Conservation (phyloP, 2,329 filamentous ascomycete genomes). For the Cordyceps cicadae region DNA sequence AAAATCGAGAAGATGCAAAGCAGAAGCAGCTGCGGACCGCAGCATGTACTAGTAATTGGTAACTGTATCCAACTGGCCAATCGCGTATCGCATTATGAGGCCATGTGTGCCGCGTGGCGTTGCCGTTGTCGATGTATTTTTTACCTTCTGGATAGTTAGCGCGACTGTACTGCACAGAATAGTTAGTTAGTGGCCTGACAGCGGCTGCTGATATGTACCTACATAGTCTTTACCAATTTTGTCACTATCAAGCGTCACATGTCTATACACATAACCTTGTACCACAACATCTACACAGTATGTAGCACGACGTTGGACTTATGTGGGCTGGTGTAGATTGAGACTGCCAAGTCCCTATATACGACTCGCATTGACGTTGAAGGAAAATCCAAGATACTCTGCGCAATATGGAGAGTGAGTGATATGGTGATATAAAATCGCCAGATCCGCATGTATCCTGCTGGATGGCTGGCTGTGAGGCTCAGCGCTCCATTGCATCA, state of each 20-base stretch:
- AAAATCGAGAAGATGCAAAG: neutral
- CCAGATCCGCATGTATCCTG: neutral
- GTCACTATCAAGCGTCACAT: too few relatives aligned
- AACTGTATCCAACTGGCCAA: neutral
- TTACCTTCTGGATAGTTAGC: neutral
- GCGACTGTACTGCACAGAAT: neutral
- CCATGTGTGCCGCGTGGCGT: neutral
- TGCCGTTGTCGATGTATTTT: neutral
- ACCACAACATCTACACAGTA: neutral
- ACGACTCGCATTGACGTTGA: neutral
- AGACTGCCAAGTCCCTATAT: neutral
- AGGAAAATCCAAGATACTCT: neutral
- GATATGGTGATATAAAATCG: too few relatives aligned
- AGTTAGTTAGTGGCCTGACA: neutral
- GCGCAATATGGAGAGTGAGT: neutral
- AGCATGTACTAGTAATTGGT: neutral
- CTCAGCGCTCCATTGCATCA: neutral
- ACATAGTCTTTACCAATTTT: neutral
- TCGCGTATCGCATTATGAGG: neutral
- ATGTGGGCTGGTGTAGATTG: neutral
- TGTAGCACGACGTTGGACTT: neutral
- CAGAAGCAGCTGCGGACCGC: neutral
- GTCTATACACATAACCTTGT: too few relatives aligned
- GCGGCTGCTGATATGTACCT: neutral
- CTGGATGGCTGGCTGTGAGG: neutral